Evolutionary conservation across 306 rosid species (phyloP).

Genomic region (Cicer arietinum): DNA sequence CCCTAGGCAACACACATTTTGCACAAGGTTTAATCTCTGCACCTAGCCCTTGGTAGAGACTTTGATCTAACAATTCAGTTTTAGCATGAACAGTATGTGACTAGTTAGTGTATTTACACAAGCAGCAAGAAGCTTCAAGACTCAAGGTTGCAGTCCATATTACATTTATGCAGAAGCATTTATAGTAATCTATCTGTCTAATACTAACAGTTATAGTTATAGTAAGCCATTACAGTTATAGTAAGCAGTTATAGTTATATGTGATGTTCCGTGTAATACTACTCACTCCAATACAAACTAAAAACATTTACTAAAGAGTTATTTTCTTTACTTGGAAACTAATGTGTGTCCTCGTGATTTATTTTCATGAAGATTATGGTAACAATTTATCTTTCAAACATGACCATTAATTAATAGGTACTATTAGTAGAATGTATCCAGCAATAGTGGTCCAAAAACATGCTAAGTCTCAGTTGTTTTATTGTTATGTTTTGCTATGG

Average conservation of each 20-base stretch:
- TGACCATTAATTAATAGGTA: neutral
- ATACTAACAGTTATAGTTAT: neutral
- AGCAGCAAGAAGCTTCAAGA: neutral
- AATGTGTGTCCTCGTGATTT: conserved; percentile 7
- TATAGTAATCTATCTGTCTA: neutral
- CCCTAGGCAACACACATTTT: neutral
- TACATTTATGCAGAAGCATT: neutral
- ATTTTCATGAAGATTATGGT: neutral
- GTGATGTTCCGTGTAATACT: neutral
- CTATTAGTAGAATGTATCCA: neutral
- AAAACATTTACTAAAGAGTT: neutral
- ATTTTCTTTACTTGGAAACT: conserved; percentile 7
- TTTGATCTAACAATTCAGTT: neutral
- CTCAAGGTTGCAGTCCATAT: conserved; percentile 14
- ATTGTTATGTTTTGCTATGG: neutral
- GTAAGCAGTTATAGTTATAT: neutral
- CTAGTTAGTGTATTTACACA: neutral
- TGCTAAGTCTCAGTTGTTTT: neutral
- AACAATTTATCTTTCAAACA: conserved; percentile 7
- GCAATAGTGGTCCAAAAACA: conserved; percentile 27
- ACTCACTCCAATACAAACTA: neutral
- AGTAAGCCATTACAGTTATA: neutral
- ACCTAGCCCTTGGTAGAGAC: neutral
- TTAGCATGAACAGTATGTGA: neutral
- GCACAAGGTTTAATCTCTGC: neutral